Base-by-base conservation (phyloP, 768 basidiomycete species). In the Boletus fagicola region DNA sequence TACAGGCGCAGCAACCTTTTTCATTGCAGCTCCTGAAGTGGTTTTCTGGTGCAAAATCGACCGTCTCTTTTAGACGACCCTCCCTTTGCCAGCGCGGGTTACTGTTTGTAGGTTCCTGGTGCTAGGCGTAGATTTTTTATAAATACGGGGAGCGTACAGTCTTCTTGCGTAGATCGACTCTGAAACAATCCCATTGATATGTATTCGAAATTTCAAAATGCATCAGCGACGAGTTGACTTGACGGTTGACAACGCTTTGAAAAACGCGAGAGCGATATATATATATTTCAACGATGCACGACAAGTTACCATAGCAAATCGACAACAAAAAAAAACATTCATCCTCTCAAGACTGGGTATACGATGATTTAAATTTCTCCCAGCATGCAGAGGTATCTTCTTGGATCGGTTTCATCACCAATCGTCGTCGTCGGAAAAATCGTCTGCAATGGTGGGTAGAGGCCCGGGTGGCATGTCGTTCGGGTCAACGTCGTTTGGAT, bases 1-100 rank as follows among this genome's bases (percentile, higher is more conserved):
- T 69, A 69, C 68, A 72, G 68, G 70, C 49, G 68, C 68, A 62
- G 68, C 70, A 70, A 45, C 45, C 45, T 18, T 33, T 45, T 20
- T 22, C 56, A 68, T 47, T 70, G 68, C 65, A 70, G 65, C 61
- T 65, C 70, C 68, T 72, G 68, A 69, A 69, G 68, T 69, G 68
- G 59, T 26, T 65, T 72, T 65, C 9, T 56, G 67, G 68, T 69
- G 68, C 68, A 55, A 69, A 2, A 69, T 56, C 7, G 13, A 69
- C 3, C 28, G 50, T 60, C 53, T 51, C n/a, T 52, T 36, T 20
- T 20, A 28, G 57, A 48, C 54, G 24, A 45, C 49, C 46, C 52
- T 62, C 45, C 22, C 28, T 51, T 49, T 48, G 54, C 59, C 57
- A 30, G 65, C 51, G 18, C 33, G 15, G 59, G 24, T 55, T 54